phyloP scores from a whole-genome alignment of 2,329 filamentous ascomycete species.

The Xylariaceae sp. region DNA sequence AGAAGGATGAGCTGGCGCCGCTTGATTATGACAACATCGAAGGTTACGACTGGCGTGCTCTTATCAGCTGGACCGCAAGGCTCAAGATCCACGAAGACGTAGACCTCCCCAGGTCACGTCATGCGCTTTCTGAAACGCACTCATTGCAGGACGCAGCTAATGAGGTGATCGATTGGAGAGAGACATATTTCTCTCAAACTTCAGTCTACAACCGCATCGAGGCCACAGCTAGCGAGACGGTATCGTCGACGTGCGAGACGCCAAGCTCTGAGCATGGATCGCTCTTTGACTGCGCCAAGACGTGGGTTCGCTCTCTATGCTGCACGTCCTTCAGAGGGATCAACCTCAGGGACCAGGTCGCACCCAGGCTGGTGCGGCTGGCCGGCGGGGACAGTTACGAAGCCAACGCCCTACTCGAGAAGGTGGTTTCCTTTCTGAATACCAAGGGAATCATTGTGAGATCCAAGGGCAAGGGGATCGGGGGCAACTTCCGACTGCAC shows the following conservation, averaged over 20 bases:
- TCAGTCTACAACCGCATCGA: slow-evolving; percentile 52
- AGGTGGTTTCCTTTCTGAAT: slow-evolving; percentile 41
- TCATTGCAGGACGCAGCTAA: slow-evolving; percentile 29
- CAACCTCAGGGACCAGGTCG: slow-evolving; percentile 18
- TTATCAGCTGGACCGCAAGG: slow-evolving; percentile 60
- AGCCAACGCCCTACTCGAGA: slow-evolving; percentile 38
- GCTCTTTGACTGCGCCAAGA: slow-evolving; percentile 38
- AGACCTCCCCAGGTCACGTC: slow-evolving; percentile 40
- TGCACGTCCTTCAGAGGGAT: slow-evolving; percentile 35
- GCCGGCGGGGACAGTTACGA: slow-evolving; percentile 30
- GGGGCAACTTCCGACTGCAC: slow-evolving; percentile 56
- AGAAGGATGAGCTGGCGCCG: slow-evolving; percentile 49
- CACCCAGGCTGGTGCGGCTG: slow-evolving; percentile 43
- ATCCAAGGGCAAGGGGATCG: slow-evolving; percentile 50
- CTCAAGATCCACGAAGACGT: slow-evolving; percentile 39
- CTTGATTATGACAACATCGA: slow-evolving; percentile 57
- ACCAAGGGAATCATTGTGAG: slow-evolving; percentile 49
- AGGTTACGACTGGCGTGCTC: slow-evolving; percentile 59
- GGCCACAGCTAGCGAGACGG: slow-evolving; percentile 41
- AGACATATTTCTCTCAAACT: slow-evolving; percentile 47
- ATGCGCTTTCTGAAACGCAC: slow-evolving; percentile 36
- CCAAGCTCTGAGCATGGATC: slow-evolving; percentile 19
- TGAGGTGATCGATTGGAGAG: slow-evolving; percentile 41
- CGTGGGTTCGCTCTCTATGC: slow-evolving; percentile 54
- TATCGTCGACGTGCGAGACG: slow-evolving; percentile 26